Evolutionary conservation across 495 filamentous ascomycete genomes (phyloP).

Genomic region (Penicillium bialowiezense): DNA sequence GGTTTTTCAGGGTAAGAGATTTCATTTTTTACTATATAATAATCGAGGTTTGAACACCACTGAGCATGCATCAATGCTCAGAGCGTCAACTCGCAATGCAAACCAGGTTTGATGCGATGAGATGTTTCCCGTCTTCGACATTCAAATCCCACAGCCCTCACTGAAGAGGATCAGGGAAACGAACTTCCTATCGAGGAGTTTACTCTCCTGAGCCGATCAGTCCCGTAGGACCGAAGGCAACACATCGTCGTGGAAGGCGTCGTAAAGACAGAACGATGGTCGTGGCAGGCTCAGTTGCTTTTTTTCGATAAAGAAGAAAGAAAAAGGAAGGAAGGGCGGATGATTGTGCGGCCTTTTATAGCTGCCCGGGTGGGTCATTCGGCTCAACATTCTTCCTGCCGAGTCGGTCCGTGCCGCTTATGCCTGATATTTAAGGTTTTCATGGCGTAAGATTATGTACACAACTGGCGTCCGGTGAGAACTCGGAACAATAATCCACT

Average conservation of each 20-base stretch:
- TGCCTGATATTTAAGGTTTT: neutral
- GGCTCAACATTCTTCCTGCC: slow-evolving; percentile 22
- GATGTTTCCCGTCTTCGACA: slow-evolving; percentile 68
- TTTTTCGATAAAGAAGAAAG: slow-evolving; percentile 51
- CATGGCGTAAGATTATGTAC: neutral
- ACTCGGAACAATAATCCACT: neutral
- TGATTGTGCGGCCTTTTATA: slow-evolving; percentile 30
- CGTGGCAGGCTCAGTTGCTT: slow-evolving; percentile 65
- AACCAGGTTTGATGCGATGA: slow-evolving; percentile 1
- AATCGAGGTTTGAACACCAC: no score
- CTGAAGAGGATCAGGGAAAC: slow-evolving; percentile 58
- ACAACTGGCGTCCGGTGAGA: neutral
- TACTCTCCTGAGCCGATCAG: slow-evolving; percentile 57
- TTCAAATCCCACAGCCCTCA: slow-evolving; percentile 64
- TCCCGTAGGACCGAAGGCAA: slow-evolving; percentile 54
- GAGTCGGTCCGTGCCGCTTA: neutral
- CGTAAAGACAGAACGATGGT: slow-evolving; percentile 54
- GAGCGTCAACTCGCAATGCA: neutral
- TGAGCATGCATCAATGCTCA: neutral
- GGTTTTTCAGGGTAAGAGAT: no score
- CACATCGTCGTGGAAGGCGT: slow-evolving; percentile 51
- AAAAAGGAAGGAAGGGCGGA: slow-evolving; percentile 22
- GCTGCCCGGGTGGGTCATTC: slow-evolving; percentile 21
- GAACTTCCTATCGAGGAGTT: slow-evolving; percentile 67
- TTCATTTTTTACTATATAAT: neutral